Evolutionary conservation across 129 eudicot genomes (phyloP), one percentile per base, ranked within the genome.

Genomic region (Pseudognaphalium luteoalbum): DNA sequence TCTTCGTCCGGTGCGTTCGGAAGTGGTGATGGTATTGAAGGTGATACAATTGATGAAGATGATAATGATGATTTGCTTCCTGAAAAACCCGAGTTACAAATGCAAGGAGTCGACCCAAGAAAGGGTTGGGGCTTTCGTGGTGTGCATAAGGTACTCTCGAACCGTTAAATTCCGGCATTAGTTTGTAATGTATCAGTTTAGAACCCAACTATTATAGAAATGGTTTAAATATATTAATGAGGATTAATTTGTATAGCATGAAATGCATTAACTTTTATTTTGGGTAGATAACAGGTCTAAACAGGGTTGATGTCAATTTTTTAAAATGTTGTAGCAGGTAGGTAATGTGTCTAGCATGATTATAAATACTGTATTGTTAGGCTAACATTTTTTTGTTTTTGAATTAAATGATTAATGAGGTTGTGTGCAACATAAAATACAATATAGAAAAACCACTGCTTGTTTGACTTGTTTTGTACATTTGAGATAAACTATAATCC

Each of bases 71-170:
- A 86, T 75, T 84, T 89, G 47, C 75, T 82, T 50, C 88, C 88
- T 8, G 83, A 79, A 47, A 94, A 82, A 67, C 91, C 90, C 1
- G 92, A 87, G 79, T 75, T 87, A 32, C 75, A 84, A 60, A 75
- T 81, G 20, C 99, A 95, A 72, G 83, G 90, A 10, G 99, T 95
- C 68, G 96, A 91, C 83, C 99, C 99, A 56, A 78, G 80, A 73
- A 95, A 80, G 74, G 97, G 99, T 58, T 95, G 99, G 99, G 91
- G 89, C 22, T 91, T 81, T 76, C 93, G 99, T 15, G 99, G 99
- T 62, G 97, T 91, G 17, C 99, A 95, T 82, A 89, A 87, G 97
- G 99, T 91, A 88, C 57, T 37, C 10, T 16, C 25, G 3, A 56
- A 16, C 19, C 4, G 9, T 7, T 56, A 16, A 52, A 15, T 0